phyloP scores from a whole-genome alignment of 306 rosid genomes.

The Glycine soja region DNA sequence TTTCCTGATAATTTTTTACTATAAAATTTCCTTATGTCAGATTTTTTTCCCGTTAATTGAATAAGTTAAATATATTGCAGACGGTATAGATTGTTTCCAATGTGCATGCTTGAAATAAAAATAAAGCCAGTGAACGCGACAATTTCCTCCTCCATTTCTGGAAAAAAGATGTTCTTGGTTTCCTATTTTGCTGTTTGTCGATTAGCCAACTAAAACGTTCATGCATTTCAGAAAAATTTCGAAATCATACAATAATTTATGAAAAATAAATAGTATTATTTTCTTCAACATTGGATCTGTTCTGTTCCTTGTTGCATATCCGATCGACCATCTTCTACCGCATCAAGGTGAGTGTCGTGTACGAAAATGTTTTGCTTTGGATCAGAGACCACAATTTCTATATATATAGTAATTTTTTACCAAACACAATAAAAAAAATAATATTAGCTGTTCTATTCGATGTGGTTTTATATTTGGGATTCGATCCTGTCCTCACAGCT shows the following conservation, averaged over 20 bases:
- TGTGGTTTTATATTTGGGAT: not conserved
- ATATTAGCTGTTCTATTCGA: not conserved
- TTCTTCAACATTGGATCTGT: constrained; percentile 14
- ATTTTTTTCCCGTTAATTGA: not conserved
- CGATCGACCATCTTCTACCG: constrained; percentile 23
- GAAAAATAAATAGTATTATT: not conserved
- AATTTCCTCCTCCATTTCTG: constrained; percentile 3
- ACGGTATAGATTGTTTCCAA: not conserved
- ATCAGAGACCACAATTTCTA: constrained; percentile 18
- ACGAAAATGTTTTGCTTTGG: constrained; percentile 55
- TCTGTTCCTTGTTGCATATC: constrained; percentile 30
- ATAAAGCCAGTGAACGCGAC: not conserved
- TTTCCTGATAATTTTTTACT: not conserved
- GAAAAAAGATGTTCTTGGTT: not conserved
- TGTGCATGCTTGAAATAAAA: not conserved
- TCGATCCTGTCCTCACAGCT: no score
- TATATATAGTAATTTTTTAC: not conserved
- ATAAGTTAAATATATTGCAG: not conserved
- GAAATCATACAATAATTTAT: not conserved
- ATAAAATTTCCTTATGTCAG: not conserved
- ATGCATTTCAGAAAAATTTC: not conserved
- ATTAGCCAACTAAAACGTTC: constrained; percentile 2
- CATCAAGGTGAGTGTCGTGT: constrained; percentile 56
- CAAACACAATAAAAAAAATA: not conserved
- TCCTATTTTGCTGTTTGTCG: constrained; percentile 6